These are phyloP conservation scores for Fraxinus angustifolia DNA, from an alignment of 305 asterid species.

Conservation along the genomic window DNA sequence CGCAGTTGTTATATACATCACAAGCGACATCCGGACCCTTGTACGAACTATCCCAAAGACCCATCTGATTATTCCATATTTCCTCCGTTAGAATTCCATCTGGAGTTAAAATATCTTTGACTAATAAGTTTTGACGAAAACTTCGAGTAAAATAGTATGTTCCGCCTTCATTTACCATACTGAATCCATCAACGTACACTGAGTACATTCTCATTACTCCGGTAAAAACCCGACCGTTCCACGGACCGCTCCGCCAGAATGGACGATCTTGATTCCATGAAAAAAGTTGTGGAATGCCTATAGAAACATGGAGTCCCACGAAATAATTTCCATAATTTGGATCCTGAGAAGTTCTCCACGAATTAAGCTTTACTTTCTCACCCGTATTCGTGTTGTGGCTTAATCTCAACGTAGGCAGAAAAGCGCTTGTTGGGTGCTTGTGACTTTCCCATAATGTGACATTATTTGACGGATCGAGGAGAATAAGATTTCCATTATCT, in stretches of 20 bases:
- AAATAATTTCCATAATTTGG: neutral
- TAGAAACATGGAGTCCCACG: neutral
- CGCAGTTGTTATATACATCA: constrained; percentile 31
- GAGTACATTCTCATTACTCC: neutral
- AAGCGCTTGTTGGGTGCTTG: neutral
- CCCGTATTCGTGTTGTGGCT: neutral
- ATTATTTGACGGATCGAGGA: neutral
- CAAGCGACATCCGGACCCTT: constrained; percentile 2
- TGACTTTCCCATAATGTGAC: neutral
- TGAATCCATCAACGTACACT: neutral
- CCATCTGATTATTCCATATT: neutral
- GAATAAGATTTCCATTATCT: neutral
- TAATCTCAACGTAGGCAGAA: neutral
- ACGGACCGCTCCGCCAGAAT: neutral
- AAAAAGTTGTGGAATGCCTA: neutral
- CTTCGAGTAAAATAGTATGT: neutral
- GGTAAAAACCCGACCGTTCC: neutral
- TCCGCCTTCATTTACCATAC: neutral
- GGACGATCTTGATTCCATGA: neutral
- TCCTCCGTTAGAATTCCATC: neutral
- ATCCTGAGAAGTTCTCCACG: neutral
- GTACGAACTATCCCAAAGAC: neutral
- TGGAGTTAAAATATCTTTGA: neutral
- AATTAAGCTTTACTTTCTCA: neutral
- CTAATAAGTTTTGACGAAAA: neutral